A percentile compares a stretch with the other conserved stretches of the same genome.
These are phyloP conservation scores for Apophysomyces sp. DNA, from an alignment of 371 early-diverging fungal genomes.

Conservation along the genomic window DNA sequence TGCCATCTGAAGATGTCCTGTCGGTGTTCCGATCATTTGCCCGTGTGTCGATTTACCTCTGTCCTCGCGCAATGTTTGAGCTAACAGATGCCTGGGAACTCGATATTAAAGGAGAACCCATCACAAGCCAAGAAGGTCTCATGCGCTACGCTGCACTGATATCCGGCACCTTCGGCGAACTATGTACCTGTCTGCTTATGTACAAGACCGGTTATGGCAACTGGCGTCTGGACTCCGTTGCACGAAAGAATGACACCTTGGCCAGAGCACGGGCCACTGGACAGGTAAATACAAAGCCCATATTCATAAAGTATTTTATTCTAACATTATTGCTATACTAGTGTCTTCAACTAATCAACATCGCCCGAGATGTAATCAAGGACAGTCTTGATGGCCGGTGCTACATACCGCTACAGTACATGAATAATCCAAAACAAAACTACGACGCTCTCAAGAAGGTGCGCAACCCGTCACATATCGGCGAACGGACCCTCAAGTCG, in stretches of 20 bases:
- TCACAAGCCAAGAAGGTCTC: slow-evolving; percentile 41
- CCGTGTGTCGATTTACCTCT: slow-evolving; percentile 41
- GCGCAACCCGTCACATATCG: slow-evolving; percentile 22
- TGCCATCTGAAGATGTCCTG: slow-evolving; percentile 21
- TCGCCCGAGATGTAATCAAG: slow-evolving; percentile 53
- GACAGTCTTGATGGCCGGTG: slow-evolving; percentile 48
- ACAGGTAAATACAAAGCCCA: slow-evolving; percentile 24
- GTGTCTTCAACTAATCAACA: slow-evolving; percentile 60
- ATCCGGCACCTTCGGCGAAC: slow-evolving; percentile 57
- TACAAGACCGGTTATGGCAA: slow-evolving; percentile 42
- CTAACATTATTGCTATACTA: slow-evolving; percentile 7
- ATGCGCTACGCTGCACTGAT: slow-evolving; percentile 45
- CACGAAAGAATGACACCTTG: slow-evolving; percentile 29
- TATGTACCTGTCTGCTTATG: slow-evolving; percentile 41
- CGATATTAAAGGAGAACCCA: slow-evolving; percentile 37
- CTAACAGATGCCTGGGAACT: slow-evolving; percentile 50
- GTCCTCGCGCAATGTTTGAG: slow-evolving; percentile 42
- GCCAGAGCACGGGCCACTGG: slow-evolving; percentile 51
- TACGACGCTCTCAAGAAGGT: slow-evolving; percentile 21
- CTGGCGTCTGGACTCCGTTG: slow-evolving; percentile 24
- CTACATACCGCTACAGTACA: slow-evolving; percentile 48
- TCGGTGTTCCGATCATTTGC: slow-evolving; percentile 32
- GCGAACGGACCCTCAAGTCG: slow-evolving; percentile 18
- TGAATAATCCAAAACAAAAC: slow-evolving; percentile 17
- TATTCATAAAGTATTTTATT: slow-evolving; percentile 1